Evolutionary conservation across 805 yeast genomes (phyloP), one percentile per base, ranked within the genome.

Genomic region (Wickerhamiella allomyrinae): DNA sequence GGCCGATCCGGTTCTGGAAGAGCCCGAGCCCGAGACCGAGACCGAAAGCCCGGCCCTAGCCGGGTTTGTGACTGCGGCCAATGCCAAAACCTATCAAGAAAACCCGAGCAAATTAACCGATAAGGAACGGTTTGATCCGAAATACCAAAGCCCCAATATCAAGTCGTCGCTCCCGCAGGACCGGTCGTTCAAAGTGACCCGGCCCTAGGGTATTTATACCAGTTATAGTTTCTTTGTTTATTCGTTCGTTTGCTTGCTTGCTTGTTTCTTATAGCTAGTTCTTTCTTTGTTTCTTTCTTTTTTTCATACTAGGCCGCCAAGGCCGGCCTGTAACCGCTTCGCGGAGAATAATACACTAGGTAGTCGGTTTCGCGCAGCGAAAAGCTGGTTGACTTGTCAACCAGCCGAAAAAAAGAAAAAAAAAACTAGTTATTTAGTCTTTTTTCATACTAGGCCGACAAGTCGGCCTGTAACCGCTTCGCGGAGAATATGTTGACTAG

Each of bases 21-120:
- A 14, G 14, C 17, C 29, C 29, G 29, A 27, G 15, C 20, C 34
- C n/a, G 34, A 29, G 15, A 17, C 5, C 19, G 10, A 17, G n/a
- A 13, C 11, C n/a, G 13, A 2, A 31, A 10, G 21, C 20, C n/a
- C 39, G 14, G 46, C 35, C 4, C 46, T 40, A 14, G 39, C 47
- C 14, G 39, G 41, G 21, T 48, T 48, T 27, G 49, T 48, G 17
- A 39, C 47, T 2, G 51, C 46, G 3, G 47, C 39, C 27, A 41
- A 40, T 24, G 51, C 49, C 7, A 36, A 37, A 14, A 37, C 43
- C 13, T 40, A 40, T 34, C 36, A 34, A 10, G 31, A 27, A 27
- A 15, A 14, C 20, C 29, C 34, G 11, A 14, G 20, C 5, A 23
- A 15, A n/a, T 35, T 27, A 19, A 14, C 34, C 21, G 22, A 13